These are phyloP conservation scores for Leccinum obscurum DNA, from an alignment of 768 basidiomycete genomes.

Conservation along the genomic window DNA sequence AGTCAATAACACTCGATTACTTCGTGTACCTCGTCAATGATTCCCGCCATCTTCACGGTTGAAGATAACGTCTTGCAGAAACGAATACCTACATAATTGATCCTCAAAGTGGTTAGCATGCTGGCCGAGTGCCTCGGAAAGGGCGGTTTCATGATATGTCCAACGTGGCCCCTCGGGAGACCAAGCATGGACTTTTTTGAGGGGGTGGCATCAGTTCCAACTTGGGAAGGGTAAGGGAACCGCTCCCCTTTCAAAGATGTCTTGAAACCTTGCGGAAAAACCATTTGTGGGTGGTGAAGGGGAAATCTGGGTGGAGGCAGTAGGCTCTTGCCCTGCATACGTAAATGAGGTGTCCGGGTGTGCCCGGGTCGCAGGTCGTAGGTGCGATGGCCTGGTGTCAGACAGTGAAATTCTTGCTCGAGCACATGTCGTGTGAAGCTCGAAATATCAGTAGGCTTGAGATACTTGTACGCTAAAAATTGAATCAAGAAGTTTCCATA, in stretches of 20 bases:
- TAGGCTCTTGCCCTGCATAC: not conserved
- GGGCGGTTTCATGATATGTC: not conserved
- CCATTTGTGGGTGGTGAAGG: not conserved
- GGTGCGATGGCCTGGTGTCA: not conserved
- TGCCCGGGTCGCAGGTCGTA: not conserved
- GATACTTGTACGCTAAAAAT: not conserved
- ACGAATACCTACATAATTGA: not conserved
- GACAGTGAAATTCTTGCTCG: not conserved
- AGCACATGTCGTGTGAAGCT: not conserved
- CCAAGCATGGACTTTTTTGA: not conserved
- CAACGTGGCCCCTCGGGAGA: not conserved
- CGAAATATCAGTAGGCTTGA: not conserved
- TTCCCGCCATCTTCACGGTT: not conserved
- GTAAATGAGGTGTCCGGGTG: not conserved
- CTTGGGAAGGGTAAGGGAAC: not conserved
- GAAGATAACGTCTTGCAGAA: not conserved
- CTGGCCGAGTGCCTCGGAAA: conserved; percentile 5
- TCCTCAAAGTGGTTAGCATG: not conserved
- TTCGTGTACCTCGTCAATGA: conserved; percentile 10
- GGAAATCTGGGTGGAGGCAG: not conserved
- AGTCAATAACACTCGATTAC: not conserved
- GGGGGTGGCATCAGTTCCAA: not conserved
- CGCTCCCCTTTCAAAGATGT: not conserved
- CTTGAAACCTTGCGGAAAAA: not conserved
- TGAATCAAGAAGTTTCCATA: conserved; percentile 33